phyloP scores from a whole-genome alignment of 495 filamentous ascomycete genomes.

The Hyaloscypha hepaticicola region DNA sequence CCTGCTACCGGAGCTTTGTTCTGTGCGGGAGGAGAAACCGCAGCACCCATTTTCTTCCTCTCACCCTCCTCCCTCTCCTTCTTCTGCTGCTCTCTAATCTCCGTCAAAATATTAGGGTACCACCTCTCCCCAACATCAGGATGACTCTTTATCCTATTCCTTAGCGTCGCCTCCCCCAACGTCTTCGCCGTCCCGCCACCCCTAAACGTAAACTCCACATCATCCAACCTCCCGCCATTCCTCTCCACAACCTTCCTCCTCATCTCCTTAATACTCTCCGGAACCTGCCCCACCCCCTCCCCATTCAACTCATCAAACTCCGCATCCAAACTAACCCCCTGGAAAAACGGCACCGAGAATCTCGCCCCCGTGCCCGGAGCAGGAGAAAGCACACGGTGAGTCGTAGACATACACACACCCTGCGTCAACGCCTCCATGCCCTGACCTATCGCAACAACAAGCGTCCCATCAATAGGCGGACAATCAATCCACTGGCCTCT shows the following conservation, averaged over 20 bases:
- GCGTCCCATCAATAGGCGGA: slow-evolving; percentile 58
- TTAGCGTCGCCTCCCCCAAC: slow-evolving; percentile 78
- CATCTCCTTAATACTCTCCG: slow-evolving; percentile 60
- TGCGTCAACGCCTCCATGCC: slow-evolving; percentile 87
- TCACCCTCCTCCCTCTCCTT: slow-evolving; percentile 33
- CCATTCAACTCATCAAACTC: slow-evolving; percentile 73
- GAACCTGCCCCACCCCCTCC: slow-evolving; percentile 59
- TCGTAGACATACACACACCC: slow-evolving; percentile 83
- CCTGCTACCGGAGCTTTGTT: slow-evolving; percentile 27
- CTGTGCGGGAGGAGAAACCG: slow-evolving; percentile 18
- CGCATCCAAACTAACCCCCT: slow-evolving; percentile 81
- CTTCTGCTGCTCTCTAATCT: slow-evolving; percentile 47
- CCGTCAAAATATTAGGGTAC: slow-evolving; percentile 70
- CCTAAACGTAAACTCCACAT: slow-evolving; percentile 78
- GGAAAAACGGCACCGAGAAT: slow-evolving; percentile 89
- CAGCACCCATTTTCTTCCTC: slow-evolving; percentile 19
- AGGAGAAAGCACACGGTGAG: slow-evolving; percentile 76
- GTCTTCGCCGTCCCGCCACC: slow-evolving; percentile 58
- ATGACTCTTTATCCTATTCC: slow-evolving; percentile 88
- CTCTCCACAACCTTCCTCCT: slow-evolving; percentile 48
- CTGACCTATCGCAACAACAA: slow-evolving; percentile 91
- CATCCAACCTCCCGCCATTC: slow-evolving; percentile 56
- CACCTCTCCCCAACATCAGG: slow-evolving; percentile 85
- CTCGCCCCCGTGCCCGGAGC: slow-evolving; percentile 64
- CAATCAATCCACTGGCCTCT: slow-evolving; percentile 78